phyloP scores from a whole-genome alignment of 257 asterid species.

The Scutellaria barbata region DNA sequence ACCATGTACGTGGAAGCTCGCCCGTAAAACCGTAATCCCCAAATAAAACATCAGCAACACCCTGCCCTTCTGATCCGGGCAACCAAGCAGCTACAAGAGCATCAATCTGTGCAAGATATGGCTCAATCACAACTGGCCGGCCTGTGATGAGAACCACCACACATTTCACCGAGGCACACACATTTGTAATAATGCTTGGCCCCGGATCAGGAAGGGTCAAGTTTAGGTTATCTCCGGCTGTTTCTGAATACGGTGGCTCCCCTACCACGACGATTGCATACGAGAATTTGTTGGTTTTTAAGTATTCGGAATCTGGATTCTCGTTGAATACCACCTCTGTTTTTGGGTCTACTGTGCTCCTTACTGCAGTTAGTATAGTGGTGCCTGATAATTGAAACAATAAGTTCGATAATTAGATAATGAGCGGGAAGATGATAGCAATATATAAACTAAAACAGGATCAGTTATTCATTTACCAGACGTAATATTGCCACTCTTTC shows the following conservation, averaged over 20 bases:
- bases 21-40: conserved; percentile 46
- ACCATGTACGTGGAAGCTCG: conserved; percentile 37
- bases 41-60: conserved; percentile 44
- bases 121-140: conserved; percentile 42
- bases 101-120: conserved; percentile 38
- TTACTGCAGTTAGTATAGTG: conserved; percentile 38
- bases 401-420: too few relatives aligned
- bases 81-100: conserved; percentile 53
- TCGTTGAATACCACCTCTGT: conserved; percentile 32
- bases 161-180: conserved; percentile 37
- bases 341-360: conserved; percentile 29
- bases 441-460: too few relatives aligned
- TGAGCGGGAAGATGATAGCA: too few relatives aligned
- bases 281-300: conserved; percentile 34
- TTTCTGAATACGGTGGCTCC: conserved; percentile 46
- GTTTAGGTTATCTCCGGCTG: conserved; percentile 40
- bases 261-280: conserved; percentile 48
- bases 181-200: conserved; percentile 28
- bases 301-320: conserved; percentile 28
- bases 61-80: conserved; percentile 49
- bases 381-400: conserved; percentile 26
- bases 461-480: too few relatives aligned
- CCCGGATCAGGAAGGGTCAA: conserved; percentile 43
- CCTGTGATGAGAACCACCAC: conserved; percentile 45
- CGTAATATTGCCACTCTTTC: too few relatives aligned